A percentile compares a stretch with the other conserved stretches of the same genome.
Conservation (phyloP, 805 yeast species). For the Yarrowia sp. region DNA sequence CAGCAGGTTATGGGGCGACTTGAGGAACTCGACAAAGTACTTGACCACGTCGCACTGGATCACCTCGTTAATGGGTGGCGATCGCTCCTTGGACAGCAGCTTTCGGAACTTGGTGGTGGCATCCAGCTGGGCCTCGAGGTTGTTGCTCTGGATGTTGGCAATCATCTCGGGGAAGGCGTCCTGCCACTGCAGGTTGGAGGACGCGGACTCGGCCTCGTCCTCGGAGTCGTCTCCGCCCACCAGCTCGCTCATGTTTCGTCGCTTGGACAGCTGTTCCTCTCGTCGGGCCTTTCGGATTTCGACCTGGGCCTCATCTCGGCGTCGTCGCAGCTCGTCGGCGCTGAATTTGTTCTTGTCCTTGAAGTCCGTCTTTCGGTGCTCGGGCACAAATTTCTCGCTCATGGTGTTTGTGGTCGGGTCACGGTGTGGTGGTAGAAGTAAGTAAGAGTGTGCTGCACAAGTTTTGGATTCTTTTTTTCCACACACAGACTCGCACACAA, state of each 20-base stretch:
- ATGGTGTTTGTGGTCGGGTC: conserved; percentile 13
- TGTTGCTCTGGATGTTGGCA: conserved; percentile 69
- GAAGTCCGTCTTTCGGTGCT: conserved; percentile 93
- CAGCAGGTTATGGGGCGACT: conserved; percentile 69
- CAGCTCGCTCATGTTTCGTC: conserved; percentile 68
- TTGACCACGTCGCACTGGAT: conserved; percentile 94
- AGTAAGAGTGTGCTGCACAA: conserved; percentile 6
- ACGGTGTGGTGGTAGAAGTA: conserved; percentile 14
- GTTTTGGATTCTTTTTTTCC: conserved; percentile 20
- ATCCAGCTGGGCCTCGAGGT: conserved; percentile 74
- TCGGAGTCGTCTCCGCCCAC: conserved; percentile 42
- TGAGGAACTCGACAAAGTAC: conserved; percentile 81
- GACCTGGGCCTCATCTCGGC: conserved; percentile 96
- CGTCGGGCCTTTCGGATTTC: conserved; percentile 95
- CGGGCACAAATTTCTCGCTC: conserved; percentile 68
- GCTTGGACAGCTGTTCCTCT: conserved; percentile 89
- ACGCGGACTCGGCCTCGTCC: conserved; percentile 52
- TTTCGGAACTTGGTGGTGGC: conserved; percentile 94
- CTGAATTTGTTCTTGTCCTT: conserved; percentile 92
- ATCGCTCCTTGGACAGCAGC: conserved; percentile 85
- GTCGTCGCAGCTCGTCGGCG: conserved; percentile 94
- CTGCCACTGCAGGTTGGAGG: conserved; percentile 46
- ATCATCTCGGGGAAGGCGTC: conserved; percentile 82
- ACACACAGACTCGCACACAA: conserved; percentile 11
- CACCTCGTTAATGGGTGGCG: conserved; percentile 94